Conservation (phyloP, 768 basidiomycete species). For the Pulveroboletus sp. region DNA sequence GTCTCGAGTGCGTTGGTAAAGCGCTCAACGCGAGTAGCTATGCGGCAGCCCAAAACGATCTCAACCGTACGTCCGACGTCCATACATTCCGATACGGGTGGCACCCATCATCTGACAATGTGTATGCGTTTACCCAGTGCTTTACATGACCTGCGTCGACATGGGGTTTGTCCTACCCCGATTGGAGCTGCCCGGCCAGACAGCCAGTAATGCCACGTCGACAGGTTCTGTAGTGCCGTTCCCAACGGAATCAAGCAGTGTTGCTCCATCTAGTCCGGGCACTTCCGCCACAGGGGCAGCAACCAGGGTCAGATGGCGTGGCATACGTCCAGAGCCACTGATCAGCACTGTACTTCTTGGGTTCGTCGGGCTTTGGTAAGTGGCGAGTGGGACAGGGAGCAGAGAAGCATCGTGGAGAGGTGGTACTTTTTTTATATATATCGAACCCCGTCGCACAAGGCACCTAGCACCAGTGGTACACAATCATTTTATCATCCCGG, state of each 20-base stretch:
- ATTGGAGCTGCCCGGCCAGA: conserved; percentile 27
- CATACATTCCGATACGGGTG: background rate
- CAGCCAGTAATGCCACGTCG: conserved; percentile 2
- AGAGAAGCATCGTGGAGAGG: background rate
- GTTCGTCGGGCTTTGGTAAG: conserved; percentile 10
- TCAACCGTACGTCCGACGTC: conserved; percentile 32
- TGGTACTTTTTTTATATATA: background rate
- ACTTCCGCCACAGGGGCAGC: conserved; percentile 8
- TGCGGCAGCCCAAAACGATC: conserved; percentile 22
- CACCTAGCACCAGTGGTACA: conserved; percentile 12
- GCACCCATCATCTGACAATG: background rate
- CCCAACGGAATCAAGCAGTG: background rate
- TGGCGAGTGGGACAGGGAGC: background rate
- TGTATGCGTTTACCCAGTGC: conserved; percentile 5
- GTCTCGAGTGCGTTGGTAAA: conserved; percentile 37
- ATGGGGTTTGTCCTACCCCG: conserved; percentile 21
- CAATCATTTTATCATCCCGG: conserved; percentile 3
- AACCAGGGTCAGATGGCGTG: background rate
- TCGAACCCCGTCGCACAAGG: conserved; percentile 3
- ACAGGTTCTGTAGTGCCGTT: background rate
- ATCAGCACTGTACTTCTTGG: conserved; percentile 9
- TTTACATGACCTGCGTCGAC: conserved; percentile 25
- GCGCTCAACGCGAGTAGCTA: conserved; percentile 27
- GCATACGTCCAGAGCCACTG: background rate
- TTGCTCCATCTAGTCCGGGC: background rate